Evolutionary conservation across 2,329 filamentous ascomycete species (phyloP).

Genomic region (Dactylellina haptotyla): DNA sequence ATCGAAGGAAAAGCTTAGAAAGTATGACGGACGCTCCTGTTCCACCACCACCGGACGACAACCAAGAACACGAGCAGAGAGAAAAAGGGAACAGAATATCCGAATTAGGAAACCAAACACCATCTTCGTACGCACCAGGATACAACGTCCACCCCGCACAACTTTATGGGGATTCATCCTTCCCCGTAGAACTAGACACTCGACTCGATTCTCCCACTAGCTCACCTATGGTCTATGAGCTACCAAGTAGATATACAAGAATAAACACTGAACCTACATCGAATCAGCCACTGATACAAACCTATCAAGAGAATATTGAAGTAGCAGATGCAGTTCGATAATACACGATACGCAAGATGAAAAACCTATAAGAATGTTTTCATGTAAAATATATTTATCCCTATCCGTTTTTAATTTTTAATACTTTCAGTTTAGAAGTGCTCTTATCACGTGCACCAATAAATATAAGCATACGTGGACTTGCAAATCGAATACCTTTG

Average conservation of each 20-base stretch:
- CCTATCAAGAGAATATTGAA: too few species aligned
- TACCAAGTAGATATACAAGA: not conserved
- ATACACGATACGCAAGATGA: too few species aligned
- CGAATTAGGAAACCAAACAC: conserved; percentile 11
- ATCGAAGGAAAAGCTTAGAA: not conserved
- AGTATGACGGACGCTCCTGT: not conserved
- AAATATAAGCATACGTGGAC: too few species aligned
- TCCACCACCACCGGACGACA: conserved; percentile 4
- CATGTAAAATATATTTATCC: too few species aligned
- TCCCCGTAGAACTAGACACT: conserved; percentile 15
- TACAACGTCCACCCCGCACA: conserved; percentile 18
- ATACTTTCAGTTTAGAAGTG: too few species aligned
- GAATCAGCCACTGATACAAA: too few species aligned
- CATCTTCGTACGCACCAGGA: not conserved
- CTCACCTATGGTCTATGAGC: conserved; percentile 4
- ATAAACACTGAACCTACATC: not conserved
- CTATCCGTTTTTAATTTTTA: too few species aligned
- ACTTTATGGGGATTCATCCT: conserved; percentile 21
- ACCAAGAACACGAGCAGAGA: not conserved
- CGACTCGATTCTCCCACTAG: not conserved
- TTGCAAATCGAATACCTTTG: too few species aligned
- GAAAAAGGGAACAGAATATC: not conserved
- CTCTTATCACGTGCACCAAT: too few species aligned
- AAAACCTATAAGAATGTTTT: too few species aligned
- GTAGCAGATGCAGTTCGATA: too few species aligned